A percentile compares a stretch with the other conserved stretches of the same genome.
Conservation (phyloP, 2,329 filamentous ascomycete genomes). For the Botrytis deweyae region DNA sequence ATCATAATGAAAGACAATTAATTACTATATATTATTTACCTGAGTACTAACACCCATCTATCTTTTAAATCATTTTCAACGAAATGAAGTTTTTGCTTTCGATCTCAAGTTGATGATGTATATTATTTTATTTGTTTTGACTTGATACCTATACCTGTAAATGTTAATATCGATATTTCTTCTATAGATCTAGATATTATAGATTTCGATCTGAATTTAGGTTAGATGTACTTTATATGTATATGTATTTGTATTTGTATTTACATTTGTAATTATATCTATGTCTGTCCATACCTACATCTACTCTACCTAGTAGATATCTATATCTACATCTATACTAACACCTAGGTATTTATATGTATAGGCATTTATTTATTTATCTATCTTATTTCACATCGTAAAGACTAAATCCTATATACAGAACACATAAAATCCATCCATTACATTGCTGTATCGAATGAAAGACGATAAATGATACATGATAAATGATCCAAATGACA, state of each 20-base stretch:
- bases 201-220: background rate
- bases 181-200: background rate
- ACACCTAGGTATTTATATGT: too few relatives aligned
- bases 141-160: background rate
- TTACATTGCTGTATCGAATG: background rate
- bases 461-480: background rate
- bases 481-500: background rate
- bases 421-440: background rate
- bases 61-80: background rate
- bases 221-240: background rate
- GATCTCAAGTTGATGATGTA: background rate
- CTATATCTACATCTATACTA: too few relatives aligned
- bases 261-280: fast-evolving
- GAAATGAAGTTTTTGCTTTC: background rate
- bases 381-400: too few relatives aligned
- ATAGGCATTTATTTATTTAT: too few relatives aligned
- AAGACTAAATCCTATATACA: background rate
- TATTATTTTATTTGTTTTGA: background rate
- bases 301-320: too few relatives aligned
- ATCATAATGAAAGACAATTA: too few relatives aligned
- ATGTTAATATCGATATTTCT: background rate
- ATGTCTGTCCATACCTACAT: fast-evolving
- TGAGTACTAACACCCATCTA: background rate
- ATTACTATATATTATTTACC: too few relatives aligned
- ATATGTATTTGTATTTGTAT: background rate